Evolutionary conservation across 2,329 filamentous ascomycete genomes (phyloP).

Genomic region (Pyrenochaeta sp.): DNA sequence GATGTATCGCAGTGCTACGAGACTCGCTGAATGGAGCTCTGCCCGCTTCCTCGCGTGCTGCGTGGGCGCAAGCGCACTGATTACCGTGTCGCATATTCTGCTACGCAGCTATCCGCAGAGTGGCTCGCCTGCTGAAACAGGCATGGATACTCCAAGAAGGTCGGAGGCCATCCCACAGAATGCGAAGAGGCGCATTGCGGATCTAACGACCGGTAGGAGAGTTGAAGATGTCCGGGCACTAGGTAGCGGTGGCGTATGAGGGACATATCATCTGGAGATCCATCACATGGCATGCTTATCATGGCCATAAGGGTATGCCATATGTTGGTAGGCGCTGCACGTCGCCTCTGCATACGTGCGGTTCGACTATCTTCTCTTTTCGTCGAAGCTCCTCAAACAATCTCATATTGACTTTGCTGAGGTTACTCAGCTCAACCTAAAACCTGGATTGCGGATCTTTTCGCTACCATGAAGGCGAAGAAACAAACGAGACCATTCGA

Average conservation of each 20-base stretch:
- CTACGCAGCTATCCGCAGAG: slow-evolving; percentile 32
- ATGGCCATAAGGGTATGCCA: slow-evolving; percentile 36
- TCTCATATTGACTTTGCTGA: slow-evolving; percentile 28
- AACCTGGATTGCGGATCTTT: slow-evolving; percentile 42
- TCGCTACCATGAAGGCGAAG: slow-evolving; percentile 26
- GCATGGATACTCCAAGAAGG: slow-evolving; percentile 16
- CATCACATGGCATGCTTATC: slow-evolving; percentile 8
- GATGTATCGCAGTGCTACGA: slow-evolving; percentile 35
- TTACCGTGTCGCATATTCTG: slow-evolving; percentile 39
- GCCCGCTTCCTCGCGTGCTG: slow-evolving; percentile 40
- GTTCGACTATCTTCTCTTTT: slow-evolving; percentile 15
- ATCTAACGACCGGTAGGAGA: slow-evolving; percentile 5
- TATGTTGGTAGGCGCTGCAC: slow-evolving; percentile 31
- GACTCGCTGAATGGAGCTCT: slow-evolving; percentile 32
- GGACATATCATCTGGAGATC: slow-evolving; percentile 14
- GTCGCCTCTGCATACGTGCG: slow-evolving; percentile 19
- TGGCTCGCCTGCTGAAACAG: slow-evolving; percentile 36
- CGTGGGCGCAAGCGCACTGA: slow-evolving; percentile 40
- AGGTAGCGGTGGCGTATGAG: slow-evolving; percentile 21
- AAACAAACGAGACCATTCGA: slow-evolving; percentile 16
- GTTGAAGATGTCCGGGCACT: slow-evolving; percentile 8
- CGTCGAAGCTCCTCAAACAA: slow-evolving; percentile 15
- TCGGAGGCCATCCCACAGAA: slow-evolving; percentile 17
- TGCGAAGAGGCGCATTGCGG: slow-evolving; percentile 1
- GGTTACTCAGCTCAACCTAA: slow-evolving; percentile 41